Evolutionary conservation across 192 early-diverging fungal genomes (phyloP).

Genomic region (Podila epicladia): DNA sequence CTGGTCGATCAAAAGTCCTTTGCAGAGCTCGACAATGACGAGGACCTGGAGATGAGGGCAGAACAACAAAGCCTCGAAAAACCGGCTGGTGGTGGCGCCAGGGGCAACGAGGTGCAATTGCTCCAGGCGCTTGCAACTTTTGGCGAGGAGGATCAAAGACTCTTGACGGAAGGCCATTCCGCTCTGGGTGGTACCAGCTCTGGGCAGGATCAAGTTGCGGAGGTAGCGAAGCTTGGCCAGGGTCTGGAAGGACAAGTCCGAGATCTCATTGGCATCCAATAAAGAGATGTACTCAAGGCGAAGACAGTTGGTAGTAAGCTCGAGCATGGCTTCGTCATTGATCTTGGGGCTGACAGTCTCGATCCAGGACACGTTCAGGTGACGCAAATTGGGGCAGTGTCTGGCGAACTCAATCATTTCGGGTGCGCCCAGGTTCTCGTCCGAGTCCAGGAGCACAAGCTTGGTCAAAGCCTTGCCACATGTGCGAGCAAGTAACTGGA

Average conservation of each 20-base stretch:
- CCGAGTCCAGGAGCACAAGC: conserved; percentile 43
- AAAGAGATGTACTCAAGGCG: conserved; percentile 47
- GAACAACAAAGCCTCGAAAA: conserved; percentile 39
- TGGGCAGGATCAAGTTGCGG: conserved; percentile 42
- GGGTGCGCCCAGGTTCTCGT: conserved; percentile 26
- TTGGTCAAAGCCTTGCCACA: conserved; percentile 49
- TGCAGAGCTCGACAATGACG: conserved; percentile 44
- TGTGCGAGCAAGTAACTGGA: conserved; percentile 31
- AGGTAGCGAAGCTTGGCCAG: conserved; percentile 40
- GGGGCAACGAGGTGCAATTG: conserved; percentile 44
- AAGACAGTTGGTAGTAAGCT: conserved; percentile 31
- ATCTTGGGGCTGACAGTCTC: conserved; percentile 42
- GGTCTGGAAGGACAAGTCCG: conserved; percentile 44
- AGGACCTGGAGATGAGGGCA: conserved; percentile 42
- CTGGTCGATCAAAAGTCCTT: conserved; percentile 44
- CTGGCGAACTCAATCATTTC: conserved; percentile 49
- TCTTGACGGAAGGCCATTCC: conserved; percentile 47
- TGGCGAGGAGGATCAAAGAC: conserved; percentile 34
- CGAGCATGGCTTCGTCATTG: conserved; percentile 43
- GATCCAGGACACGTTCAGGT: conserved; percentile 43
- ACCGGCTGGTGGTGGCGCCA: conserved; percentile 38
- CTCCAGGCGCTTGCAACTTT: conserved; percentile 43
- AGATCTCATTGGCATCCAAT: conserved; percentile 44
- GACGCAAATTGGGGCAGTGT: conserved; percentile 44
- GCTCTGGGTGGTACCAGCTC: conserved; percentile 29